A percentile compares a stretch with the other conserved stretches of the same genome.
phyloP scores from a whole-genome alignment of 73 alveolate genomes.

The Stentor roeselii region DNA sequence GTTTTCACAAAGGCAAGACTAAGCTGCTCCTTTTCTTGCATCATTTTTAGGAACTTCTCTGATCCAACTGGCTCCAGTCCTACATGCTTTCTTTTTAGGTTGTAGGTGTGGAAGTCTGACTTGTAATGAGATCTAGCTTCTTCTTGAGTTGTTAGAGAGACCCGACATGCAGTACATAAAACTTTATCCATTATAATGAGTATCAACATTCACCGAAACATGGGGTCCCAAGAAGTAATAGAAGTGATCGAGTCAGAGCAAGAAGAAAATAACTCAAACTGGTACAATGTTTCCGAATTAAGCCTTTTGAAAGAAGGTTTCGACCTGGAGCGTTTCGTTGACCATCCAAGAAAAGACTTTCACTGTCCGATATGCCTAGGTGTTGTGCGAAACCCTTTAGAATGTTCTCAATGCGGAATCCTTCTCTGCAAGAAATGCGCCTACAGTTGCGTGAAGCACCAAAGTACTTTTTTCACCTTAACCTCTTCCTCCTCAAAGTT shows the following conservation, averaged over 20 bases:
- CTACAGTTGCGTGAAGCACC: neutral
- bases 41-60: constrained; percentile 32
- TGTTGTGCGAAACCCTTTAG: neutral
- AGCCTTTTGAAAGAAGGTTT: too few relatives aligned
- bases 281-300: too few relatives aligned
- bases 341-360: neutral
- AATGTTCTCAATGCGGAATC: neutral
- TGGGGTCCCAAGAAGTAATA: too few relatives aligned
- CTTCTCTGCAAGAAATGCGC: neutral
- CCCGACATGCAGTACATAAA: constrained; percentile 55
- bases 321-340: neutral
- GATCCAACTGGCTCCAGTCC: constrained; percentile 52
- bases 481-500: neutral
- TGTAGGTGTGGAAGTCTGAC: constrained; percentile 56
- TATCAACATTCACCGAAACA: too few relatives aligned
- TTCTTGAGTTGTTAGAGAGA: constrained; percentile 28
- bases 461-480: neutral
- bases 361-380: neutral
- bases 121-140: constrained; percentile 43
- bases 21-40: constrained; percentile 29
- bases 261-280: too few relatives aligned
- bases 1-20: neutral
- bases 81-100: constrained; percentile 53
- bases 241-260: too few relatives aligned
- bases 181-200: constrained; percentile 23